These are phyloP conservation scores for Neopestalotiopsis rosae DNA, from an alignment of 2,329 filamentous ascomycete genomes.

Conservation along the genomic window DNA sequence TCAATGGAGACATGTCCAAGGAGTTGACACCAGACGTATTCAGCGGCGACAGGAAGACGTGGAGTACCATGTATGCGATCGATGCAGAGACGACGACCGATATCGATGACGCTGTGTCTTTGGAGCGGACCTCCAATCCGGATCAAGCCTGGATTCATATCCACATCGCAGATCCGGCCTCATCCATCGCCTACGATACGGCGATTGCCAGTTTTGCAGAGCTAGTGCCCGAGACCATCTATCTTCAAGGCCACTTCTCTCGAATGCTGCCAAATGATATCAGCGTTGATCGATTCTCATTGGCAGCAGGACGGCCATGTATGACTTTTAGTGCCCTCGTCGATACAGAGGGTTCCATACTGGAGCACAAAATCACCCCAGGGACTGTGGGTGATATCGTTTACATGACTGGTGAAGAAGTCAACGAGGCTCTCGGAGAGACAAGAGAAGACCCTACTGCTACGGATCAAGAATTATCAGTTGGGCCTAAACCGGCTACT, in stretches of 20 bases:
- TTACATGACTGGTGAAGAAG: slow-evolving; percentile 59
- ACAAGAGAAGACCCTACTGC: slow-evolving; percentile 31
- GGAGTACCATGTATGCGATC: slow-evolving; percentile 74
- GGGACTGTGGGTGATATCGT: slow-evolving; percentile 60
- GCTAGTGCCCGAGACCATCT: slow-evolving; percentile 63
- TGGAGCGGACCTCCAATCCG: slow-evolving; percentile 61
- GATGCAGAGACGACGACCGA: slow-evolving; percentile 70
- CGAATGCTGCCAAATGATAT: slow-evolving; percentile 62
- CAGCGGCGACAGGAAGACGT: slow-evolving; percentile 60
- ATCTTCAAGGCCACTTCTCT: slow-evolving; percentile 61
- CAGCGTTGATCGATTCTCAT: slow-evolving; percentile 58
- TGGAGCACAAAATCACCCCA: slow-evolving; percentile 60
- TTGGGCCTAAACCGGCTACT: slow-evolving; percentile 37
- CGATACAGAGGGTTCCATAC: slow-evolving; percentile 55
- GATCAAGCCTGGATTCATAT: slow-evolving; percentile 76
- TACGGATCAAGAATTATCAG: slow-evolving; percentile 31
- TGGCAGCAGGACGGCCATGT: slow-evolving; percentile 55
- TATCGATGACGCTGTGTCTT: slow-evolving; percentile 80
- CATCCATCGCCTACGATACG: slow-evolving; percentile 66
- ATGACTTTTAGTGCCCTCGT: slow-evolving; percentile 69
- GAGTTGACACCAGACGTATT: slow-evolving; percentile 50
- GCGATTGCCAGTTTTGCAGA: slow-evolving; percentile 65
- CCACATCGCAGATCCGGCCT: slow-evolving; percentile 80
- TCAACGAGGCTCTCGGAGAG: slow-evolving; percentile 50
- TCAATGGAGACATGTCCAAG: slow-evolving; percentile 37